Conservation (phyloP, 768 basidiomycete species). For the Mycena olivaceomarginata region DNA sequence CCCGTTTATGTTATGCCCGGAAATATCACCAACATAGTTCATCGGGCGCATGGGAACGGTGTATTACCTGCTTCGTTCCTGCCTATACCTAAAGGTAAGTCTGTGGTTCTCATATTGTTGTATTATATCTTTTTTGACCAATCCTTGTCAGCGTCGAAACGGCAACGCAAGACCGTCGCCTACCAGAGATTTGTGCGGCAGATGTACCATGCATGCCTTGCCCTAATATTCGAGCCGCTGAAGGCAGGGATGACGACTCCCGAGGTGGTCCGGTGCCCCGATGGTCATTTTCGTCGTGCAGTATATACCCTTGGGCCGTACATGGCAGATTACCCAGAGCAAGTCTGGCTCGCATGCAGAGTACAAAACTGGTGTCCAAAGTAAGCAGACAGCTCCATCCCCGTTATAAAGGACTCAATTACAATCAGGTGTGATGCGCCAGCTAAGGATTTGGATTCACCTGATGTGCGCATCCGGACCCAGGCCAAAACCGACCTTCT, state of each 20-base stretch:
- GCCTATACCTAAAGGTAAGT: constrained; percentile 21
- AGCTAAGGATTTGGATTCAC: background rate
- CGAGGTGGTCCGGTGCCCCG: constrained; percentile 46
- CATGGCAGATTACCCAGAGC: constrained; percentile 57
- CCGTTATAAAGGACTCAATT: background rate
- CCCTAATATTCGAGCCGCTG: constrained; percentile 43
- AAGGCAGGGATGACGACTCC: constrained; percentile 48
- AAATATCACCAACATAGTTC: constrained; percentile 9
- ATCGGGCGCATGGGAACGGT: constrained; percentile 18
- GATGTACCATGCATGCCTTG: constrained; percentile 44
- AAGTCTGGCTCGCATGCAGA: constrained; percentile 46
- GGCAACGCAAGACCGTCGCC: background rate
- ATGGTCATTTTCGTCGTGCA: constrained; percentile 50
- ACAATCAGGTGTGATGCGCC: background rate
- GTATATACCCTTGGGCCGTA: constrained; percentile 52
- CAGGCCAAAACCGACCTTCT: too few species aligned
- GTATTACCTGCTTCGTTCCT: constrained; percentile 11
- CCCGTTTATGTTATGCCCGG: constrained; percentile 51
- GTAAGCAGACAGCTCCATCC: background rate
- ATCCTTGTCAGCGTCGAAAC: background rate
- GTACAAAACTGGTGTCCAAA: constrained; percentile 51
- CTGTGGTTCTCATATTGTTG: background rate
- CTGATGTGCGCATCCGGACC: background rate
- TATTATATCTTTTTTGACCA: background rate
- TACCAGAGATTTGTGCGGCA: constrained; percentile 40